Conservation (phyloP, 345 rosid species). For the Populus alba region DNA sequence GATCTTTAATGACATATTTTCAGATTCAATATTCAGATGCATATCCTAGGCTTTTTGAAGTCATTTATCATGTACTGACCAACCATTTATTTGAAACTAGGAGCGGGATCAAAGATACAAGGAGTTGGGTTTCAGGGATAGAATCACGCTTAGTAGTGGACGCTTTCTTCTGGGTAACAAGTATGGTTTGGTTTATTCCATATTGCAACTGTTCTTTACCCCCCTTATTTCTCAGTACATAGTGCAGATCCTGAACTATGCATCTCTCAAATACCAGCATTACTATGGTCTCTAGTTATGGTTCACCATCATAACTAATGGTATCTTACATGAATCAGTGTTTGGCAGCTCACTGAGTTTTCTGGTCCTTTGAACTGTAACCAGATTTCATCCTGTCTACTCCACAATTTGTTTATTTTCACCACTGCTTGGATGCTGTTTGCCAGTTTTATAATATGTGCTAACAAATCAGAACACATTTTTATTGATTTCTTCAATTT, state of each 20-base stretch:
- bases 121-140: conserved; percentile 93
- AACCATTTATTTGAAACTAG: conserved; percentile 27
- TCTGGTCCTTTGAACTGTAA: background rate
- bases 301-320: background rate
- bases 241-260: background rate
- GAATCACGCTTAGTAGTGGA: conserved; percentile 90
- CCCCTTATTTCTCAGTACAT: background rate
- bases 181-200: conserved; percentile 33
- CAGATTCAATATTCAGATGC: too few species aligned
- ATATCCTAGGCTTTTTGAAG: too few species aligned
- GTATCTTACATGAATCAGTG: background rate
- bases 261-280: background rate
- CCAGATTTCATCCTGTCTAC: background rate
- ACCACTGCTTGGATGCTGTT: background rate
- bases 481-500: too few species aligned
- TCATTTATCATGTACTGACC: conserved; percentile 11
- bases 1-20: too few species aligned
- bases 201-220: too few species aligned
- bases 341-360: background rate
- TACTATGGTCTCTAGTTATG: background rate
- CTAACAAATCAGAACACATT: too few species aligned
- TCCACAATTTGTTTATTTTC: background rate
- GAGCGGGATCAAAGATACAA: conserved; percentile 95
- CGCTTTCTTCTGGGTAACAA: conserved; percentile 91
- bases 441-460: too few species aligned